Evolutionary conservation across 139 green algal genomes (phyloP), one percentile per base, ranked within the genome.

Genomic region (Chlamydomonas sp.): DNA sequence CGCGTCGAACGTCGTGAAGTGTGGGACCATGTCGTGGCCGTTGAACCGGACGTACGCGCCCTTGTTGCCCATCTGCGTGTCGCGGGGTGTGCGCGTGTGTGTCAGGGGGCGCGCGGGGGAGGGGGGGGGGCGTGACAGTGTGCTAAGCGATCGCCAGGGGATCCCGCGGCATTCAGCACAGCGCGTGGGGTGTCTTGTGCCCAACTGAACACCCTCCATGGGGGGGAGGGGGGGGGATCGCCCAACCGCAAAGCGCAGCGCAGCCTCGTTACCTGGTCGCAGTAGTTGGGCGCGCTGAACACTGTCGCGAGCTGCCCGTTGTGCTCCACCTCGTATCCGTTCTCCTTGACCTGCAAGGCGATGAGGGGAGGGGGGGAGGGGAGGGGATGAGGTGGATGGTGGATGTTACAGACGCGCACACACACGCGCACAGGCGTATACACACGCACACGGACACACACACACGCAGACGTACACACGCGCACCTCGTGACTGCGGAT

Each of bases 211-310:
- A n/a, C n/a, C n/a, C n/a, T n/a, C n/a, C n/a, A n/a, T n/a, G n/a
- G n/a, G n/a, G n/a, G n/a, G n/a, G n/a, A n/a, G n/a, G n/a, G n/a
- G n/a, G n/a, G n/a, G n/a, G n/a, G n/a, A n/a, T n/a, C n/a, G n/a
- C n/a, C n/a, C n/a, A n/a, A n/a, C n/a, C n/a, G n/a, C n/a, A n/a
- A n/a, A n/a, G n/a, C n/a, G n/a, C n/a, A n/a, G n/a, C n/a, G n/a
- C n/a, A n/a, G n/a, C n/a, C n/a, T n/a, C n/a, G n/a, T 30, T 36
- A 54, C 65, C 68, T 79, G 75, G 67, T 94, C 87, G 71, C 91
- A 97, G 80, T 98, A 99, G 82, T 99, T 99, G 38, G 94, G 94
- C 13, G 94, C 94, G 2, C 78, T 91, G 83, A 99, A 99, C 5
- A 99, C 84, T 16, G 94, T 99, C 47, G 96, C 80, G 13, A 90